A percentile compares a stretch with the other conserved stretches of the same genome.
These are phyloP conservation scores for Nigrospora oryzae DNA, from an alignment of 2,329 filamentous ascomycete species.

Conservation along the genomic window DNA sequence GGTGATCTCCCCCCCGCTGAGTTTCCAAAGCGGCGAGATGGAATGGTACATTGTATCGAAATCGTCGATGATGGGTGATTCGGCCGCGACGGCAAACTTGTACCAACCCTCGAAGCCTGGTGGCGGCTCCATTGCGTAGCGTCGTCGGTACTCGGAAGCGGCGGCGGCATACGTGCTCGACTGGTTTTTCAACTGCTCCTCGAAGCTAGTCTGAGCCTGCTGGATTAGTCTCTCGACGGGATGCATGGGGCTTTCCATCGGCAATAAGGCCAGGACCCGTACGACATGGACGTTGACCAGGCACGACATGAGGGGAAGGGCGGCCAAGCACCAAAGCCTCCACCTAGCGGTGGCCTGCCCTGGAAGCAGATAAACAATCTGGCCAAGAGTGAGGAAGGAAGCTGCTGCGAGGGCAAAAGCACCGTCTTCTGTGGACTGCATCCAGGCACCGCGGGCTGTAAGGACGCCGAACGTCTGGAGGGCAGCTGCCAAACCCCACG, in stretches of 20 bases:
- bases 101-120: conserved; percentile 38
- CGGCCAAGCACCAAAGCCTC: conserved; percentile 20
- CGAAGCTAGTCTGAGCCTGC: conserved; percentile 20
- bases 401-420: conserved; percentile 16
- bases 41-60: conserved; percentile 33
- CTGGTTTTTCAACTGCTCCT: conserved; percentile 22
- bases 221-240: conserved; percentile 24
- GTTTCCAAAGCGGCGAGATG: conserved; percentile 29
- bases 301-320: conserved; percentile 22
- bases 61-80: conserved; percentile 40
- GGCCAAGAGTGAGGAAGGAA: conserved; percentile 21
- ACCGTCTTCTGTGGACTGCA: conserved; percentile 14
- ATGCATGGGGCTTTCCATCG: conserved; percentile 13
- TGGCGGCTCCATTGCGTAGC: conserved; percentile 34
- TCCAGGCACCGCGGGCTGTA: conserved; percentile 17
- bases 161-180: conserved; percentile 27
- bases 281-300: conserved; percentile 18
- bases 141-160: conserved; percentile 28
- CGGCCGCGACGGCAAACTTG: conserved; percentile 25
- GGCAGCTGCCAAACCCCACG: conserved; percentile 20
- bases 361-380: conserved; percentile 21
- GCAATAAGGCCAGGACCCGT: conserved; percentile 3
- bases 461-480: conserved; percentile 23
- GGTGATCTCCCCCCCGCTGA: conserved; percentile 25
- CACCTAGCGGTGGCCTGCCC: conserved; percentile 15